These are phyloP conservation scores for Acanthamoeba lenticulata DNA, from an alignment of 208 protist genomes.

Conservation along the genomic window DNA sequence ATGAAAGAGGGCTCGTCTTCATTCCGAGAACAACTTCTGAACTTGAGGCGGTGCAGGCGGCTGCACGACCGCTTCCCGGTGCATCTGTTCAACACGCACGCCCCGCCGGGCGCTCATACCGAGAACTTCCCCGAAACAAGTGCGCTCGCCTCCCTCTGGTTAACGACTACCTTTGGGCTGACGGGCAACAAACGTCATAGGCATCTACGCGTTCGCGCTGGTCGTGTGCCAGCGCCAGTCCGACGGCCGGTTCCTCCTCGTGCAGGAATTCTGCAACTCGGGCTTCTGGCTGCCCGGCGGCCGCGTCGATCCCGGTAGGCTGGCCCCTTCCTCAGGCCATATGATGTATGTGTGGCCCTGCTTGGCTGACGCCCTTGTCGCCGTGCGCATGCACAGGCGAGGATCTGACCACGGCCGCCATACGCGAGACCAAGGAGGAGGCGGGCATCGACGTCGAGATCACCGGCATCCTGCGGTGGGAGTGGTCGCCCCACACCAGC, in stretches of 20 bases:
- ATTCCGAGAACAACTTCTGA: too few relatives aligned
- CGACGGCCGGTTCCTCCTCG: constrained; percentile 71
- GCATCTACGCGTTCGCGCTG: constrained; percentile 72
- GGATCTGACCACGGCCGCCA: constrained; percentile 59
- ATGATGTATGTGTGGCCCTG: too few relatives aligned
- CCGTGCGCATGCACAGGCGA: background rate
- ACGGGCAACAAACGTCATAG: background rate
- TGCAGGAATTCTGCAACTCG: constrained; percentile 74
- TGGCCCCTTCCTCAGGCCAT: background rate
- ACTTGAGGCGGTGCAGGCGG: background rate
- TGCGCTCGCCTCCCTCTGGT: background rate
- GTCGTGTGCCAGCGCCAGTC: constrained; percentile 54
- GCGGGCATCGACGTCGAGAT: constrained; percentile 79
- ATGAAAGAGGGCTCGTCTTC: too few relatives aligned
- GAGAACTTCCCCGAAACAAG: constrained; percentile 42
- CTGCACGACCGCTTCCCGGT: background rate
- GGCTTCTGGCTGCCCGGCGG: constrained; percentile 81
- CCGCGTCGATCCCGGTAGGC: constrained; percentile 64
- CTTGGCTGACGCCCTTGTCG: too few relatives aligned
- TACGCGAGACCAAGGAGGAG: constrained; percentile 80
- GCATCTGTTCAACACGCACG: constrained; percentile 29
- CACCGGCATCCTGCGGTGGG: constrained; percentile 76
- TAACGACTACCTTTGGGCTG: background rate
- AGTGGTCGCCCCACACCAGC: constrained; percentile 48
- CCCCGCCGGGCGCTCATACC: background rate